phyloP scores from a whole-genome alignment of 495 filamentous ascomycete genomes.

The Echria macrotheca region DNA sequence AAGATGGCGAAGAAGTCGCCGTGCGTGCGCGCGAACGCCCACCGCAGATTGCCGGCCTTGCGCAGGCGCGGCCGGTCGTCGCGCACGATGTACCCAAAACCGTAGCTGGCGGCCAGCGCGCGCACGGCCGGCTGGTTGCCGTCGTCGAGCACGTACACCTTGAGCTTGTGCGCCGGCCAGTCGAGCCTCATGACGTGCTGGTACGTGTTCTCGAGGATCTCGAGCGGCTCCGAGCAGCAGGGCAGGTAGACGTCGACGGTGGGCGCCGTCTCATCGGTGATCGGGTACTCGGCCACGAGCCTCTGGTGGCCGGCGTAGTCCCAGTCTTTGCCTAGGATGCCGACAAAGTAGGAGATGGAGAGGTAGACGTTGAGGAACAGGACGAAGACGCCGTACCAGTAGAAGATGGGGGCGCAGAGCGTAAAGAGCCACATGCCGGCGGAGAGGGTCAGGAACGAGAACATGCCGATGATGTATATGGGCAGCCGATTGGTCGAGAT shows the following conservation, averaged over 20 bases:
- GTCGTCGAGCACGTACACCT: conserved; percentile 28
- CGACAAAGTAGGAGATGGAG: conserved; percentile 30
- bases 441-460: conserved; percentile 28
- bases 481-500: conserved; percentile 28
- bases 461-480: conserved; percentile 27
- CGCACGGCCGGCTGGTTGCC: conserved; percentile 17
- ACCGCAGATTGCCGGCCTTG: conserved; percentile 30
- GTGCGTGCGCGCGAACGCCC: conserved; percentile 24
- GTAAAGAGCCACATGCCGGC: conserved; percentile 33
- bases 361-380: conserved; percentile 32
- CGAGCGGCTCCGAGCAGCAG: conserved; percentile 30
- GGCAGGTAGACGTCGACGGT: conserved; percentile 31
- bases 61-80: conserved; percentile 28
- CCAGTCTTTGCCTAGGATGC: conserved; percentile 28
- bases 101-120: conserved; percentile 21
- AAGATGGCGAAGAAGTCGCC: conserved; percentile 32
- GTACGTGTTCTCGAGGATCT: conserved; percentile 33
- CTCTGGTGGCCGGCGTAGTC: conserved; percentile 20
- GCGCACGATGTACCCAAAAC: conserved; percentile 30
- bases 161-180: conserved; percentile 22
- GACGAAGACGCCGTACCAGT: conserved; percentile 32
- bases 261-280: conserved; percentile 25
- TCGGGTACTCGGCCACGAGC: conserved; percentile 18
- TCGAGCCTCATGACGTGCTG: conserved; percentile 25
- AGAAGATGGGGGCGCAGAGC: conserved; percentile 23